Evolutionary conservation across 2,329 filamentous ascomycete genomes (phyloP).

Genomic region (Cordyceps cateniannulata): DNA sequence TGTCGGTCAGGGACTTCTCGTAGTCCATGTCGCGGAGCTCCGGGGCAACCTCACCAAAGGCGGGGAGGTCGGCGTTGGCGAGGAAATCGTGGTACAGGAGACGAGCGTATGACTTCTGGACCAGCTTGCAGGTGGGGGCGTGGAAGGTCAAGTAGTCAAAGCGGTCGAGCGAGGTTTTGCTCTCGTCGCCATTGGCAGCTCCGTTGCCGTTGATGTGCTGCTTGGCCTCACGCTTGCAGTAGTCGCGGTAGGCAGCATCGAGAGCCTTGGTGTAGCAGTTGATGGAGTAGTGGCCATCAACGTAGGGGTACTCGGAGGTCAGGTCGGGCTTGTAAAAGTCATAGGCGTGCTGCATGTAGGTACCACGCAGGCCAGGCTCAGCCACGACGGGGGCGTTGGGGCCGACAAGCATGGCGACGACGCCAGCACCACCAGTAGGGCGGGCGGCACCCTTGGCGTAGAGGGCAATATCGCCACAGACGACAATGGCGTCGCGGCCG

Average conservation of each 20-base stretch:
- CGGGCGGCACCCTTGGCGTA: conserved; percentile 79
- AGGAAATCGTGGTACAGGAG: conserved; percentile 84
- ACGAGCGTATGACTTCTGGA: conserved; percentile 77
- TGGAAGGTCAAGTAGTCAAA: conserved; percentile 84
- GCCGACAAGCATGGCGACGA: conserved; percentile 71
- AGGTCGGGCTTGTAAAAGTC: conserved; percentile 90
- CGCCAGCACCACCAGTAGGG: conserved; percentile 74
- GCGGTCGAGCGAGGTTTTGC: conserved; percentile 64
- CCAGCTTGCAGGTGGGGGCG: conserved; percentile 79
- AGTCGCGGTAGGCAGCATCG: conserved; percentile 74
- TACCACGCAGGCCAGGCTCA: conserved; percentile 73
- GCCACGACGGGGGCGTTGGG: conserved; percentile 70
- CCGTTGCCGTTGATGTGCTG: conserved; percentile 41
- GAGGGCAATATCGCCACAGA: conserved; percentile 76
- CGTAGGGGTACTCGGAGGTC: conserved; percentile 79
- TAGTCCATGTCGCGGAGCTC: conserved; percentile 76
- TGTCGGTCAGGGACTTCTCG: conserved; percentile 71
- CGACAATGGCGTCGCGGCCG: conserved; percentile 71
- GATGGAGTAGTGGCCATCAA: conserved; percentile 77
- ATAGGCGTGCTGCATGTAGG: conserved; percentile 77
- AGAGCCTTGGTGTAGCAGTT: conserved; percentile 77
- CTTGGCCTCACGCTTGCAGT: conserved; percentile 64
- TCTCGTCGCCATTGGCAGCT: conserved; percentile 35
- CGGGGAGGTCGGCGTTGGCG: conserved; percentile 56
- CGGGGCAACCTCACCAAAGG: conserved; percentile 67